Base-by-base conservation (phyloP, 805 yeast genomes). In the Candida sanyiensis region DNA sequence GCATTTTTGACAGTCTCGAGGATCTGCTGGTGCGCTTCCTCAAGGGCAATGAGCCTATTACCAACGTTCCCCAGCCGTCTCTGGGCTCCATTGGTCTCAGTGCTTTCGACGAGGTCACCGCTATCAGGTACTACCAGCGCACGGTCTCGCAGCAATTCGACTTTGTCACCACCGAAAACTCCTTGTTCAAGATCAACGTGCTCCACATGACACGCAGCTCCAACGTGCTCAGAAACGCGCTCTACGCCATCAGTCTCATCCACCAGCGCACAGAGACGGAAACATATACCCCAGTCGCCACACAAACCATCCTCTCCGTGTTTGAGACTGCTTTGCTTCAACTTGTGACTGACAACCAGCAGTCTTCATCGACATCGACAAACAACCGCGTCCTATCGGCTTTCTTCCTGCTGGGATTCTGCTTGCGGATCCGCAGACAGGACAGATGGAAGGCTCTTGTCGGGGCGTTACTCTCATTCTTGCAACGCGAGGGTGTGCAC, bases 401-500 rank as follows among this genome's bases (percentile, higher is more conserved):
- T 12, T 23, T 40, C 13, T 36, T 40, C 18, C 34, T 40, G 2
- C 30, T 33, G 3, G 18, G 11, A 3, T 40, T 40, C 17, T 40
- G 44, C 30, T 11, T 36, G n/a, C 24, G 10, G 6, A 28, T 34
- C 15, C 19, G 20, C 17, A 30, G 33, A 16, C 15, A 18, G 15
- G 16, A 21, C 6, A 19, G 31, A 20, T 41, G 41, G 41, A 41
- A 32, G n/a, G 16, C 7, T 7, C 13, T 33, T 5, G 31, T 37
- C 8, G 18, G 30, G 15, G 37, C 35, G 6, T 20, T 41, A 13
- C 25, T 33, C 7, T 18, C 35, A 3, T 37, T 24, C 23, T 9
- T 33, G 9, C 40, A 41, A 33, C 13, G 36, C 20, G 44, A 41
- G 33, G 41, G 37, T 10, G 19, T 37, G 8, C 37, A 38, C 27